Evolutionary conservation across 129 eudicot species (phyloP), one percentile per base, ranked within the genome.

Genomic region (Helianthus annuus): DNA sequence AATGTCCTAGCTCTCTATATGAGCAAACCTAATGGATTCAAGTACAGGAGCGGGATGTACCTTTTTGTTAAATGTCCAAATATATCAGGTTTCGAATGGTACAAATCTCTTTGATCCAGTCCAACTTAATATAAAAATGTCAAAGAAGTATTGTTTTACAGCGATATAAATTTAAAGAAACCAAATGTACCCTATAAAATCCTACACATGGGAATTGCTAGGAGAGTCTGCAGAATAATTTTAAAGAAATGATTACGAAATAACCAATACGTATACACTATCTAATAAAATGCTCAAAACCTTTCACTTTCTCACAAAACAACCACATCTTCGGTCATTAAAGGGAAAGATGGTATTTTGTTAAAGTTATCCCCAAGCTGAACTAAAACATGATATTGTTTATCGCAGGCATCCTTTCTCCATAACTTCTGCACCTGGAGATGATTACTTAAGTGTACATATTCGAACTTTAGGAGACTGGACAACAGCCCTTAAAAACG

Each of bases 11-110:
- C 96, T 10, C 72, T 95, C 46, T 91, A 95, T 82, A 86, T 95
- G 97, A 95, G 85, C 82, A 95, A 79, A 70, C 99, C 99, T 68
- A 75, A 81, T 32, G 87, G 80, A 48, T 91, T 95, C 83, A 91
- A 76, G 62, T 95, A 95, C 87, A 91, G 86, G 84, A 95, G 99
- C 64, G 99, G 99, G 63, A 95, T 95, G 99, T 95, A 95, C 83
- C 82, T 95, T 4, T 95, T 95, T 16, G 97, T 95, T 76, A 88
- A 88, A 78, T 95, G 99, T 67, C 99, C 96, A 52, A 90, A 85
- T 81, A 78, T 95, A 76, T 91, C 99, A 32, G 72, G 60, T 44
- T 85, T 79, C 48, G 97, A 95, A 71, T 95, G 99, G 99, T 95
- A 83, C 63, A 27, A n/a, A 7, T 42, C 57, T 54, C 5, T 4